Evolutionary conservation across 2,329 filamentous ascomycete species (phyloP), one percentile per base, ranked within the genome.

Genomic region (Botryotinia narcissicola): DNA sequence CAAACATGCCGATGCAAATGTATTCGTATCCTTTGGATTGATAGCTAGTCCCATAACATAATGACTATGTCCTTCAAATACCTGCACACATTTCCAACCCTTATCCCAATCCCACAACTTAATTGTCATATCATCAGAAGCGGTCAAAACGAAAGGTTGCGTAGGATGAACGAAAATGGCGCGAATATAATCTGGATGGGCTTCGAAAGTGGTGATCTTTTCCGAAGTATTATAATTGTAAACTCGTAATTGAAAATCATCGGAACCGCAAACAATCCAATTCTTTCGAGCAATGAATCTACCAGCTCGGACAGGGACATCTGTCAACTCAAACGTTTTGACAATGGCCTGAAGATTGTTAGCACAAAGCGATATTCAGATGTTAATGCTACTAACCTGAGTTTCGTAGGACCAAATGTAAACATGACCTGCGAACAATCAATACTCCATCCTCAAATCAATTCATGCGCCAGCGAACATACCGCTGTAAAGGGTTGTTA

Each of bases 221-320:
- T 99, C 96, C 75, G 94, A 97, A 71, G 96, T 99, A 85, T 99
- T 98, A 88, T 98, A 99, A 86, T 99, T 98, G 89, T 97, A 97
- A 76, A 97, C 93, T 79, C 95, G 92, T 75, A 90, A 83, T 82
- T 90, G 88, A 85, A 97, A 99, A 85, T 97, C 94, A 85, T 97
- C 93, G 78, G 92, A 95, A 81, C 96, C 96, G 84, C 94, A 96
- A 72, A 97, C 93, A 79, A 97, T 97, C 96, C 96, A 99, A 84
- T 98, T 99, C 90, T 99, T 99, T 80, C 96, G 90, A 78, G 96
- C 93, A 81, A 99, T 90, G 84, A 99, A 99, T 79, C 96, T 93
- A 81, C 96, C 96, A 76, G 96, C 96, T 83, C 96, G 93, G 74
- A 99, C 95, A 77, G 96, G 96, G 69, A 99, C 96, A 87, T 99